phyloP scores from a whole-genome alignment of 2,329 filamentous ascomycete genomes.

The Botryotinia convoluta region DNA sequence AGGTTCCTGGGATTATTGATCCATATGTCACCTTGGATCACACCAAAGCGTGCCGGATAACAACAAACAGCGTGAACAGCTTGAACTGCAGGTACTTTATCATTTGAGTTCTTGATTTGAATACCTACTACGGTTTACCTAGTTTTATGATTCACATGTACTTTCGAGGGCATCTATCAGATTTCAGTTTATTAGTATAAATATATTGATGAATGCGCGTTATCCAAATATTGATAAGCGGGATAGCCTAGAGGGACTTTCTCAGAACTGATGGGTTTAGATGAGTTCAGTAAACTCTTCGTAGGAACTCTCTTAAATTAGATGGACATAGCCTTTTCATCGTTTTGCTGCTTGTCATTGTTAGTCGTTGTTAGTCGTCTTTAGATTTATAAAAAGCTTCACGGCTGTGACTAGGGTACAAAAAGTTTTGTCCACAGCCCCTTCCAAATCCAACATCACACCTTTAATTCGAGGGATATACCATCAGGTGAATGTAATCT shows the following conservation, averaged over 20 bases:
- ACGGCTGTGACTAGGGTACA: neutral
- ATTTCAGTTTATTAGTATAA: neutral
- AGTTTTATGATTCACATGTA: constrained; percentile 16
- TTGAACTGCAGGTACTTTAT: neutral
- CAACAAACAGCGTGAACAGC: neutral
- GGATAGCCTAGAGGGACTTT: neutral
- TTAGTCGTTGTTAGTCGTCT: neutral
- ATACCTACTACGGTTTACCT: constrained; percentile 20
- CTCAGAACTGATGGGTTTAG: neutral
- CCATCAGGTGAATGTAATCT: neutral
- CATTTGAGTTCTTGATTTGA: neutral
- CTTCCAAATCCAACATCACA: too few relatives aligned
- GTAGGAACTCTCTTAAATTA: neutral
- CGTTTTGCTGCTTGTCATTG: neutral
- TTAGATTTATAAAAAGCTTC: neutral
- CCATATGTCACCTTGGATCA: neutral
- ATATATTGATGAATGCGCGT: neutral
- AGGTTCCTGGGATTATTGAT: constrained; percentile 43
- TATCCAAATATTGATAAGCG: neutral
- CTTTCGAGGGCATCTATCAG: constrained; percentile 19
- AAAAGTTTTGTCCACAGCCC: neutral
- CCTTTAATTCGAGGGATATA: neutral
- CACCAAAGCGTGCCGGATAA: neutral
- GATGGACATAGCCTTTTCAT: neutral
- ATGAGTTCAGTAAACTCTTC: neutral